Evolutionary conservation across 202 grass and related monocot genomes (phyloP).

Genomic region (Miscanthus sacchariflorus): DNA sequence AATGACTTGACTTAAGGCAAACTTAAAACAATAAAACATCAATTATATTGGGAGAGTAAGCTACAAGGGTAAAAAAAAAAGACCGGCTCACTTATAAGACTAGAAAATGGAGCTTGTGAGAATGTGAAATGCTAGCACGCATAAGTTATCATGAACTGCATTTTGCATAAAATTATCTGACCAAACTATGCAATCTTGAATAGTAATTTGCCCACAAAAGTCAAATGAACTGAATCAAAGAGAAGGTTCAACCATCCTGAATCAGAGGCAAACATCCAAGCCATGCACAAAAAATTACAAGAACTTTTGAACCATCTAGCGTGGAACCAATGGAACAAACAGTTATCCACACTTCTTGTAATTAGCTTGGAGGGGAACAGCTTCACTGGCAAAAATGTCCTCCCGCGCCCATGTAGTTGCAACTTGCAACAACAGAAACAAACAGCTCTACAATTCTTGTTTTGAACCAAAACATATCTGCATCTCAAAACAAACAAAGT

Average conservation of each 20-base stretch:
- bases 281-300: background rate
- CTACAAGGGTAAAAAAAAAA: too few relatives aligned
- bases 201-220: background rate
- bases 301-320: background rate
- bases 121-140: background rate
- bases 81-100: background rate
- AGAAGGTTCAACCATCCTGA: background rate
- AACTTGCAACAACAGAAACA: constrained; percentile 2
- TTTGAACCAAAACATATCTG: background rate
- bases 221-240: background rate
- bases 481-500: background rate
- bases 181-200: background rate
- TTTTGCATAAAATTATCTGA: background rate
- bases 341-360: background rate
- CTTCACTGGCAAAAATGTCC: background rate
- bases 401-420: background rate
- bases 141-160: background rate
- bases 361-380: background rate
- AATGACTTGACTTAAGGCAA: too few relatives aligned
- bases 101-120: background rate
- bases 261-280: background rate
- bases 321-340: background rate
- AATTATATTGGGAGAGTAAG: too few relatives aligned
- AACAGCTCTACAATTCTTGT: background rate
- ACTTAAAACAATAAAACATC: too few relatives aligned